phyloP scores from a whole-genome alignment of 2,329 filamentous ascomycete genomes.

The Daldinia eschscholtzii region DNA sequence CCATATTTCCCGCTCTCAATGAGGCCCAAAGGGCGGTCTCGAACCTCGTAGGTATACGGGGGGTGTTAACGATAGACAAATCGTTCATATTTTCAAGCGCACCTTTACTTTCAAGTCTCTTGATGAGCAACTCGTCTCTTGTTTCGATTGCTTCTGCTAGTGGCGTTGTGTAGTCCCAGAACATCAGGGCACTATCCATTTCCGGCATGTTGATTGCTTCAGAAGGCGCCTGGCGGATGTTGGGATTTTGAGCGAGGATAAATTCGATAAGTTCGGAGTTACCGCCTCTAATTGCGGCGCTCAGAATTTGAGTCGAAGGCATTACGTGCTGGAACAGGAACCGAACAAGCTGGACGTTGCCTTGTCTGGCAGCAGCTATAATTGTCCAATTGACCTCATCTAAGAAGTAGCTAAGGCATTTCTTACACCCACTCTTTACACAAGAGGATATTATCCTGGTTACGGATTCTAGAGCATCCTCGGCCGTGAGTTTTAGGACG shows the following conservation, averaged over 20 bases:
- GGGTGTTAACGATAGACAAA: fast-evolving
- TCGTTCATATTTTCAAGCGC: constrained; percentile 14
- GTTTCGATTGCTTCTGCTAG: constrained; percentile 32
- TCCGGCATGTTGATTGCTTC: neutral
- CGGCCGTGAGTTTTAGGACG: neutral
- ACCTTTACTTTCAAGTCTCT: constrained; percentile 16
- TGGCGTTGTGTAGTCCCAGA: constrained; percentile 17
- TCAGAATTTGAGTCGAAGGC: constrained; percentile 13
- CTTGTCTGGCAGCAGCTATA: constrained; percentile 8
- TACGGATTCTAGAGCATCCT: constrained; percentile 8
- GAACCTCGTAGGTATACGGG: neutral
- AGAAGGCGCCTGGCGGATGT: constrained; percentile 7
- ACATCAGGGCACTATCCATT: neutral
- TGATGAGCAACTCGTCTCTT: constrained; percentile 16
- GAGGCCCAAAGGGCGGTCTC: constrained; percentile 4
- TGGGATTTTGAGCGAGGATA: constrained; percentile 15
- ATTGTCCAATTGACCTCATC: neutral
- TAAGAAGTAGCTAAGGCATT: constrained; percentile 6
- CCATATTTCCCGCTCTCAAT: constrained; percentile 6
- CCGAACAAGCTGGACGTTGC: constrained; percentile 22
- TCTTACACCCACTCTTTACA: constrained; percentile 11
- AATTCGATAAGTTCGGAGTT: constrained; percentile 28
- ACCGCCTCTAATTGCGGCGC: constrained; percentile 28
- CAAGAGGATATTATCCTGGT: constrained; percentile 26
- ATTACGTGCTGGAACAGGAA: constrained; percentile 13